Percentiles rank a stretch among this genome's conserved stretches.
phyloP scores from a whole-genome alignment of 805 yeast genomes.

The Grigorovia transvaalensis region DNA sequence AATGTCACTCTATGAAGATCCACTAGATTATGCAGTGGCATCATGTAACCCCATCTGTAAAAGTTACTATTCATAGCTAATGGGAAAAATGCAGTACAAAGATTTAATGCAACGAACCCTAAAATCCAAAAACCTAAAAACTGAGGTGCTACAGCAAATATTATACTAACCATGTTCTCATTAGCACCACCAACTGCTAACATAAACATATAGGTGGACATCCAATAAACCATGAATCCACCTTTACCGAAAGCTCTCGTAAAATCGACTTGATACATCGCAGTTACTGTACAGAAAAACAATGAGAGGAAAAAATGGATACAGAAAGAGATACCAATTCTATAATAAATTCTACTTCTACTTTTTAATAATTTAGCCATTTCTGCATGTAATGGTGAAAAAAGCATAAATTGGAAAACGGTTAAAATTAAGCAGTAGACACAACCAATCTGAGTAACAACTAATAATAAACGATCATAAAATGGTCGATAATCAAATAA shows the following conservation, averaged over 20 bases:
- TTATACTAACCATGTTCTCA: slow-evolving; percentile 49
- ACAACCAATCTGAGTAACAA: slow-evolving; percentile 67
- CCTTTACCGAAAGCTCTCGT: slow-evolving; percentile 58
- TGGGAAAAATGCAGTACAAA: slow-evolving; percentile 60
- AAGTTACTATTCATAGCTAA: slow-evolving; percentile 45
- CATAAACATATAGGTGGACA: slow-evolving; percentile 56
- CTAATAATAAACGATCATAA: slow-evolving; percentile 40
- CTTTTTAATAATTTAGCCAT: slow-evolving; percentile 38
- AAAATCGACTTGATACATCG: slow-evolving; percentile 59
- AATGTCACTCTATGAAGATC: slow-evolving; percentile 52
- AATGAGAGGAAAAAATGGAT: slow-evolving; percentile 50
- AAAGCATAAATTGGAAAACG: slow-evolving; percentile 58
- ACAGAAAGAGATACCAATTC: slow-evolving; percentile 38
- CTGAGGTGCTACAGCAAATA: slow-evolving; percentile 50
- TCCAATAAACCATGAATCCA: slow-evolving; percentile 71
- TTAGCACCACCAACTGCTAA: slow-evolving; percentile 67
- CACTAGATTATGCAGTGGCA: slow-evolving; percentile 59
- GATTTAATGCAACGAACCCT: slow-evolving; percentile 57
- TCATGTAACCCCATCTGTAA: slow-evolving; percentile 53
- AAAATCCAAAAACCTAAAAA: slow-evolving; percentile 60
- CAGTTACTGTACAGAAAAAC: slow-evolving; percentile 47
- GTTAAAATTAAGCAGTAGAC: slow-evolving; percentile 61
- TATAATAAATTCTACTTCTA: slow-evolving; percentile 39
- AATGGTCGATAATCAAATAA: slow-evolving; percentile 40
- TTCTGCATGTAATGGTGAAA: slow-evolving; percentile 41